Percentiles rank a stretch among this genome's conserved stretches.
These are phyloP conservation scores for Blastobotrys attinorum DNA, from an alignment of 805 yeast species.

Conservation along the genomic window DNA sequence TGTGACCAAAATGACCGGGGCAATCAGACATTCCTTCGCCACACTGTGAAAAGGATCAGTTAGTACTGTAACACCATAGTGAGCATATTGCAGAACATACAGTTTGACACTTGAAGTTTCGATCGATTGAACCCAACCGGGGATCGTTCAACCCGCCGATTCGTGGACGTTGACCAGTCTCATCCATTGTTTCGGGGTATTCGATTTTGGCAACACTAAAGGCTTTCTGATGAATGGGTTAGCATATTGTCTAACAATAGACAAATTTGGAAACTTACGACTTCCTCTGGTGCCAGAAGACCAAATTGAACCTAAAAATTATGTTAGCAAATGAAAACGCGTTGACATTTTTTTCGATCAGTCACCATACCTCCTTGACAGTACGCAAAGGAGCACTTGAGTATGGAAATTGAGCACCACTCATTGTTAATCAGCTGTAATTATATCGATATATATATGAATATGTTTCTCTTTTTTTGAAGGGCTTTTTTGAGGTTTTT, in stretches of 20 bases:
- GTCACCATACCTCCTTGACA: constrained; percentile 73
- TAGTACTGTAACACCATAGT: neutral
- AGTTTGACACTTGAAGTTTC: constrained; percentile 96
- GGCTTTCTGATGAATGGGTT: constrained; percentile 48
- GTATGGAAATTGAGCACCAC: constrained; percentile 62
- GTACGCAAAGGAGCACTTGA: constrained; percentile 98
- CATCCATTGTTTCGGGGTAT: constrained; percentile 99
- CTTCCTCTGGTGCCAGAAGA: constrained; percentile 93
- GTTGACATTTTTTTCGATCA: neutral
- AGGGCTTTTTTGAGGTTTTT: too few species aligned
- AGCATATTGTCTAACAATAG: neutral
- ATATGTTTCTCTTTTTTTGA: too few species aligned
- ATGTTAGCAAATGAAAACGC: constrained; percentile 15
- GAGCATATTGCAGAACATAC: constrained; percentile 17
- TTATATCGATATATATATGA: too few species aligned
- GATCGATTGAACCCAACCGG: constrained; percentile 91
- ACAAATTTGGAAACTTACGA: constrained; percentile 36
- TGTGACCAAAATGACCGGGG: constrained; percentile 99
- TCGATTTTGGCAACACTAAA: constrained; percentile 97
- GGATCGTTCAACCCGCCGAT: constrained; percentile 98
- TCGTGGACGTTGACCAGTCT: constrained; percentile 87
- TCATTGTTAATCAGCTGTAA: constrained; percentile 22
- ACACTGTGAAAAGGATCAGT: constrained; percentile 39
- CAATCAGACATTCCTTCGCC: constrained; percentile 99
- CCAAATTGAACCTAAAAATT: constrained; percentile 80